Percentiles rank a stretch among this genome's conserved stretches.
Evolutionary conservation across 306 rosid genomes (phyloP).

Genomic region (Alnus rubra): DNA sequence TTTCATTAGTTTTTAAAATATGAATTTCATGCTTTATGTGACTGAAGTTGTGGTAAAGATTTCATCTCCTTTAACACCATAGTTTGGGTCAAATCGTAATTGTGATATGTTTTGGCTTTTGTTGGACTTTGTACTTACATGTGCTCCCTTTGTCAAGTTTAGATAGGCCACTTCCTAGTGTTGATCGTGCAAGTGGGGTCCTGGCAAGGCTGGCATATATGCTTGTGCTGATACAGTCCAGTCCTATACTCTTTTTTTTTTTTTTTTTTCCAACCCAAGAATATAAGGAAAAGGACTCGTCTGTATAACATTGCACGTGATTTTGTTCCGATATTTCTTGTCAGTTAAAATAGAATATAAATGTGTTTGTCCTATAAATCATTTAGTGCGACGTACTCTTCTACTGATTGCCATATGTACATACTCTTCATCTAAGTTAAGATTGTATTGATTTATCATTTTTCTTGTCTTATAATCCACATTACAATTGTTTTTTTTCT

Average conservation of each 20-base stretch:
- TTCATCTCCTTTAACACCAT: neutral
- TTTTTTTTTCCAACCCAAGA: neutral
- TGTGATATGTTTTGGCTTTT: neutral
- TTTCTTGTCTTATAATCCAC: neutral
- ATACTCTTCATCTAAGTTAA: neutral
- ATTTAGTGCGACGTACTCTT: neutral
- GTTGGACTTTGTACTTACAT: neutral
- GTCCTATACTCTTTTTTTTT: neutral
- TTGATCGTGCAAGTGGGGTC: neutral
- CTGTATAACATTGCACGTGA: neutral
- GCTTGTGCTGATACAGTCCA: no score
- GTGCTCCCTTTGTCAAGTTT: neutral
- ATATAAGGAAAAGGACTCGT: neutral
- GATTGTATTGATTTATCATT: neutral
- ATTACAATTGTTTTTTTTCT: conserved; percentile 3
- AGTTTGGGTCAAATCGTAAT: neutral
- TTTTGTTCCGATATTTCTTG: neutral
- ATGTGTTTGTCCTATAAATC: neutral
- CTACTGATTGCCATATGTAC: neutral
- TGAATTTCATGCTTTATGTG: neutral
- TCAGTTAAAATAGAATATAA: neutral
- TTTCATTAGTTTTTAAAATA: neutral
- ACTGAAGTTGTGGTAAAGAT: neutral
- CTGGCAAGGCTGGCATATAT: neutral
- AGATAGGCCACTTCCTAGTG: neutral